Base-by-base conservation (phyloP, 164 flowering plant species). In the Magnolia sinica region DNA sequence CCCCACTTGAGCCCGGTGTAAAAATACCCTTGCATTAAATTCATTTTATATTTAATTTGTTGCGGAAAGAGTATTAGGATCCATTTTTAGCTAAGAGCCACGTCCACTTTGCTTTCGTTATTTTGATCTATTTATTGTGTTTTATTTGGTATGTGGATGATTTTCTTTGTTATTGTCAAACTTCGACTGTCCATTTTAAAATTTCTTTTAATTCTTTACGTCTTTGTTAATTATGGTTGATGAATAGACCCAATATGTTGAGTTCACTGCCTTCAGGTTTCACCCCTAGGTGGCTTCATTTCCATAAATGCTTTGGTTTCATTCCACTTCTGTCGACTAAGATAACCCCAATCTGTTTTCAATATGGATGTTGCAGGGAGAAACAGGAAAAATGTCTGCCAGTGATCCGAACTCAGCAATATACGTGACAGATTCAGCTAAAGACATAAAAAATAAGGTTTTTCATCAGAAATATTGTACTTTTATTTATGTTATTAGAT, bases 351-450 rank as follows among this genome's bases (percentile, higher is more conserved):
- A 23, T 37, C 71, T 31, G 50, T 31, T 37, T 14, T 29, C 45
- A 27, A 68, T 37, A 16, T 68, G 50, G 19, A 29, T 31, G 6
- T 68, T 86, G 84, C 89, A 96, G 98, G 99, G 99, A 50, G 98
- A 96, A 82, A 84, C 88, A 3, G 99, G 99, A 19, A 96, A 96
- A 87, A 96, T 94, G 98, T 91, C 96, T n/a, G 97, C 98, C 13
- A 90, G 97, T 83, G 98, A 94, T 85, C 92, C 98, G 65, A 93
- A 91, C 87, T 94, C 99, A 76, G 96, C 99, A 50, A 92, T 96
- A 80, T 94, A 92, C 82, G 98, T 96, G 79, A 96, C 98, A 68
- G 99, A 96, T 81, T 84, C 98, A 79, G 90, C 81, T 9, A 91
- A 94, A 76, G 90, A 82, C 66, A 96, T 94, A 4, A 90, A 88